phyloP scores from a whole-genome alignment of 2,329 filamentous ascomycete genomes.

The Thermothelomyces thermophilus region DNA sequence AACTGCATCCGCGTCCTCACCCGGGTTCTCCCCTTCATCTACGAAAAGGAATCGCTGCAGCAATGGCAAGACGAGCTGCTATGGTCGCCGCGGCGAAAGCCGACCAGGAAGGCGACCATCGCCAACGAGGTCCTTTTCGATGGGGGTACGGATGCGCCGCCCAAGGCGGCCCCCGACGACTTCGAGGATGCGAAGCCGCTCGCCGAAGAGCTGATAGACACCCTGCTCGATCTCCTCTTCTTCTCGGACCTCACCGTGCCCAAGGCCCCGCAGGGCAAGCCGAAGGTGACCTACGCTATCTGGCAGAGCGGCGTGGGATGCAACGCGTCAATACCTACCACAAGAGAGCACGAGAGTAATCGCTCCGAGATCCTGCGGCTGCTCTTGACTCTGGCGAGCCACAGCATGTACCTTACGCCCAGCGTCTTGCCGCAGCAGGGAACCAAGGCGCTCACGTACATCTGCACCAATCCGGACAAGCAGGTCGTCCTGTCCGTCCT shows the following conservation, averaged over 20 bases:
- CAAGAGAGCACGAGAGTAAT: constrained; percentile 88
- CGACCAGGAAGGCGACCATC: constrained; percentile 58
- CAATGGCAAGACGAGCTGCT: constrained; percentile 92
- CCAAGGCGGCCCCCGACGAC: constrained; percentile 47
- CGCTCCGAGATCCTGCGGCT: constrained; percentile 83
- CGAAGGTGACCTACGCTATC: constrained; percentile 85
- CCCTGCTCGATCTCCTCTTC: constrained; percentile 82
- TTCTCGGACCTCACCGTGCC: constrained; percentile 85
- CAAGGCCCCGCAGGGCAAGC: constrained; percentile 59
- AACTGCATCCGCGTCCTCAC: constrained; percentile 93
- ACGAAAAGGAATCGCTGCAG: constrained; percentile 77
- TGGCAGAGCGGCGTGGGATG: constrained; percentile 98
- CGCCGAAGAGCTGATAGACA: constrained; percentile 88
- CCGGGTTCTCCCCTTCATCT: constrained; percentile 80
- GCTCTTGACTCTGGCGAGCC: constrained; percentile 77
- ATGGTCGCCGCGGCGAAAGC: constrained; percentile 70
- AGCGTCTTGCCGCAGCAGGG: constrained; percentile 74
- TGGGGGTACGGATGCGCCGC: constrained; percentile 54
- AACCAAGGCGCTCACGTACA: constrained; percentile 77
- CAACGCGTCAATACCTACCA: constrained; percentile 80
- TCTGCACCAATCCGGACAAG: constrained; percentile 83
- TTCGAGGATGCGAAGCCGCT: constrained; percentile 81
- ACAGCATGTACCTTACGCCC: constrained; percentile 88
- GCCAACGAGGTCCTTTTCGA: constrained; percentile 79
- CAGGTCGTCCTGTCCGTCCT: constrained; percentile 83